Base-by-base conservation (phyloP, 106 monocot genomes). In the Dendrobium nobile region DNA sequence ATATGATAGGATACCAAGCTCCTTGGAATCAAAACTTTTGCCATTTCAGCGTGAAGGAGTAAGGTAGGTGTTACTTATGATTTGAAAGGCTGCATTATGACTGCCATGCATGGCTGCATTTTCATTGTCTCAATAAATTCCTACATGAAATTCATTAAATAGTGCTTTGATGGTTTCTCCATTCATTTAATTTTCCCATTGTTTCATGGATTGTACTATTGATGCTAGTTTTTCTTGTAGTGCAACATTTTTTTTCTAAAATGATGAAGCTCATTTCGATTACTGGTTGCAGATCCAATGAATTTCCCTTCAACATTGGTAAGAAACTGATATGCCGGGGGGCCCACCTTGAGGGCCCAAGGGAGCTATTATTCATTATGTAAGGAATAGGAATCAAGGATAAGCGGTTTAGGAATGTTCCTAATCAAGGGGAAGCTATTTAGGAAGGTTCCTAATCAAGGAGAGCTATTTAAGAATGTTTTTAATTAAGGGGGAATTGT, bases 1-100 rank as follows among this genome's bases (percentile, higher is more conserved):
- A 22, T 95, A 99, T 88, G 90, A 84, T 31, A 93, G 85, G 84
- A 95, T 99, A 85, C 95, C 98, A 61, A 83, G 78, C 54, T 79
- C 80, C 80, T 65, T 99, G 72, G 92, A 99, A 77, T 83, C 89
- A 56, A 95, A 90, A 85, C 98, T 99, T 82, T 80, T 99, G 44
- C 89, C 91, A n/a, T 99, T 99, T 78, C 98, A 99, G 84, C 83
- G 91, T 68, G 98, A 99, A 87, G 98, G 98, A 77, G 86, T 99
- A 77, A 95, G 97, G 97, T 98, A 90, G 72, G 85, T 40, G 40
- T 15, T 67, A 70, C 43, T 5, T 79, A 67, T 42, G 81, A 55
- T 61, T 70, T n/a, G 70, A 43, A 75, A 73, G 18, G 10, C n/a
- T 42, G 40, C 43, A 43, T 42, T 7, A 43, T 74, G 74, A 43